Conservation (phyloP, 106 monocot species). For the Cymbidium sinense region DNA sequence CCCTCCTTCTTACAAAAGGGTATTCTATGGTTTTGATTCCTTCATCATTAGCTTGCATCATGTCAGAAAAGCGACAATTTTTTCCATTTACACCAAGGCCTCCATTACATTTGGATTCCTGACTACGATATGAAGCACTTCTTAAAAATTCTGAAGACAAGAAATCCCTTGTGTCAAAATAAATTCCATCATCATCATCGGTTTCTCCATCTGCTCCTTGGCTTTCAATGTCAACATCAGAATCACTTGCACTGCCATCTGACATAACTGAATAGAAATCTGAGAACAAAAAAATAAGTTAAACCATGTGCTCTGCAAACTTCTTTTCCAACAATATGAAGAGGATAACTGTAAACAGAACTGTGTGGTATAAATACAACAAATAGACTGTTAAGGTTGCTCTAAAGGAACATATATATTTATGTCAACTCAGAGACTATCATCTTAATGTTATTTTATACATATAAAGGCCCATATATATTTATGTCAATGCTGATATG, state of each 20-base stretch:
- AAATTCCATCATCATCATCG: slow-evolving; percentile 77
- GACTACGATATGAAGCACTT: slow-evolving; percentile 80
- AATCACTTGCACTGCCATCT: slow-evolving; percentile 77
- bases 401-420: no score
- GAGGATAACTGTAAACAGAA: neutral
- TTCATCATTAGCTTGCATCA: slow-evolving; percentile 13
- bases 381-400: neutral
- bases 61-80: slow-evolving; percentile 13
- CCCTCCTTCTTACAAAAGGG: slow-evolving; percentile 71
- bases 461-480: no score
- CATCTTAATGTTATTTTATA: no score
- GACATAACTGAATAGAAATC: slow-evolving; percentile 96
- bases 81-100: slow-evolving; percentile 21
- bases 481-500: no score
- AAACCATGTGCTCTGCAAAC: neutral
- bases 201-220: slow-evolving; percentile 81
- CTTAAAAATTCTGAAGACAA: slow-evolving; percentile 75
- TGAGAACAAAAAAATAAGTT: slow-evolving; percentile 20
- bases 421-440: no score
- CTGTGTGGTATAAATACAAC: neutral
- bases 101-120: slow-evolving; percentile 43
- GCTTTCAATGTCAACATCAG: slow-evolving; percentile 93
- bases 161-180: slow-evolving; percentile 82
- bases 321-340: neutral
- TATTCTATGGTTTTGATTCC: slow-evolving; percentile 38